phyloP scores from a whole-genome alignment of 2,329 filamentous ascomycete genomes.

The Penicillium sp. region DNA sequence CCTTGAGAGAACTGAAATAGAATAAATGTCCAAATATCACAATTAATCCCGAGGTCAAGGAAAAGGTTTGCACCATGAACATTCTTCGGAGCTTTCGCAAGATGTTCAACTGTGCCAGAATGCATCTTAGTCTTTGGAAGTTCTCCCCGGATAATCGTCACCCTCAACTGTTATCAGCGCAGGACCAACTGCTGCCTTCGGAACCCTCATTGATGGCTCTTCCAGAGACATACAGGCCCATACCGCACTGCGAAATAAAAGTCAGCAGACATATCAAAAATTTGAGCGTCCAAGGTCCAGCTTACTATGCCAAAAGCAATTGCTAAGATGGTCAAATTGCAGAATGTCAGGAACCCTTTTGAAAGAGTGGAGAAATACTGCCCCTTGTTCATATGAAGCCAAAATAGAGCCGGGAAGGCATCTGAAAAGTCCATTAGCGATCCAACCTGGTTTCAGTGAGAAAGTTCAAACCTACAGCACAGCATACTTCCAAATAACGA shows the following conservation, averaged over 20 bases:
- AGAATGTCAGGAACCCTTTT: not conserved
- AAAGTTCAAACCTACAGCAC: slow-evolving; percentile 40
- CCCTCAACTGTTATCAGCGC: not conserved
- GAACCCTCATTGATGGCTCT: not conserved
- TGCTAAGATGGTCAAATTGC: not conserved
- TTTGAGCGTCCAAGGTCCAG: too few relatives aligned
- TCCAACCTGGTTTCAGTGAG: not conserved
- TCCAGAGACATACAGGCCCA: not conserved
- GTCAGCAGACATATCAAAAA: not conserved
- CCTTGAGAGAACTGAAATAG: not conserved
- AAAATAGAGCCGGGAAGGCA: slow-evolving; percentile 39
- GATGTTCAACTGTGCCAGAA: not conserved
- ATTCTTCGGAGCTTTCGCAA: not conserved
- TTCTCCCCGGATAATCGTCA: not conserved
- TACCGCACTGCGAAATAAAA: not conserved
- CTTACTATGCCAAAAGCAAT: not conserved
- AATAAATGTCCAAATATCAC: too few relatives aligned
- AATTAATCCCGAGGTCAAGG: too few relatives aligned
- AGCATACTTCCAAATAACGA: slow-evolving; percentile 69
- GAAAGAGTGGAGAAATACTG: slow-evolving; percentile 19
- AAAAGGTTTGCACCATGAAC: too few relatives aligned
- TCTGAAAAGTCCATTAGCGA: not conserved
- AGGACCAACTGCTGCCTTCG: not conserved
- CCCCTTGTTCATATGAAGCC: slow-evolving; percentile 38
- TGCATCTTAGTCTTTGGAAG: too few relatives aligned